Conservation (phyloP, 129 eudicot species). For the Centrapalus pauciflorus region DNA sequence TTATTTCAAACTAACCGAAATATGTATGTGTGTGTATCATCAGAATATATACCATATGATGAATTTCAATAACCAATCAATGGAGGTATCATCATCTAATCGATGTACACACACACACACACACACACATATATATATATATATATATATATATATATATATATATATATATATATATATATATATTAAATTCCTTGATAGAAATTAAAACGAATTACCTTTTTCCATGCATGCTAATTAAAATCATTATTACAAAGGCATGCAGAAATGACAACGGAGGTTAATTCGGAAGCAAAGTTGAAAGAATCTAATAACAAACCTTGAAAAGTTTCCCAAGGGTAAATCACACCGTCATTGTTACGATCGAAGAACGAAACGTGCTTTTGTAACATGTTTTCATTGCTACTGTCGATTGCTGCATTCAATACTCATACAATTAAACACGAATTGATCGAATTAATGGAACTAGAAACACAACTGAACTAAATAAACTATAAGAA, state of each 20-base stretch:
- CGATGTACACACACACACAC: no score
- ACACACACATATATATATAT: no score
- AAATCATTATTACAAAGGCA: no score
- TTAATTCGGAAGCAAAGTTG: neutral
- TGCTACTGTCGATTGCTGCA: conserved; percentile 26
- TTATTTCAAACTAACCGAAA: neutral
- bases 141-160: no score
- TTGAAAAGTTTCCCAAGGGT: conserved; percentile 70
- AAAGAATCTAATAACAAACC: conserved; percentile 24
- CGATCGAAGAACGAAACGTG: conserved; percentile 69
- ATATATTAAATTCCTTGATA: neutral
- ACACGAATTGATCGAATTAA: no score
- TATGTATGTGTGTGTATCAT: no score
- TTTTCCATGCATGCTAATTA: neutral
- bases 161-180: no score
- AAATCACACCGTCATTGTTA: conserved; percentile 64
- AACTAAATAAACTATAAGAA: no score
- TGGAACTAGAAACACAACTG: no score
- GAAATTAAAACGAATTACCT: neutral
- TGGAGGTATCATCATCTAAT: no score
- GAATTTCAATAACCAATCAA: neutral
- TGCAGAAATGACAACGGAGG: neutral
- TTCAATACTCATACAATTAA: no score
- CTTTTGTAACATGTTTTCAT: conserved; percentile 44
- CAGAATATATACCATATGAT: neutral